These are phyloP conservation scores for Emericellopsis terricola DNA, from an alignment of 495 filamentous ascomycete genomes.

Conservation along the genomic window DNA sequence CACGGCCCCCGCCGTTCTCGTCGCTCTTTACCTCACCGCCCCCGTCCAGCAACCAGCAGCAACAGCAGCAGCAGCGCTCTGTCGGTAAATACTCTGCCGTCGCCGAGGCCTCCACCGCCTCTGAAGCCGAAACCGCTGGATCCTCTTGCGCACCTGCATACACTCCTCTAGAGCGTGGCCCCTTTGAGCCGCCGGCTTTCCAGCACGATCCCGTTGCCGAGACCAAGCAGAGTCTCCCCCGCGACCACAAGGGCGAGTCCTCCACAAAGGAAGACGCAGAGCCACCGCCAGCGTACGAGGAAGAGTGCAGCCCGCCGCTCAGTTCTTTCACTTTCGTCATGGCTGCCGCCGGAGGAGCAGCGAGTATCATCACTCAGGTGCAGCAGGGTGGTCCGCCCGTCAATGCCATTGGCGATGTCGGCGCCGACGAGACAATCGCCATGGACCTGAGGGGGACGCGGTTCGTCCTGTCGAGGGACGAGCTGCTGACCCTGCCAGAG, in stretches of 20 bases:
- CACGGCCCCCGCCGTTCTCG: slow-evolving; percentile 26
- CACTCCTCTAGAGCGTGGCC: slow-evolving; percentile 18
- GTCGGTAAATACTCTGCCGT: slow-evolving; percentile 1
- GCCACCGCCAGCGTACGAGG: slow-evolving; percentile 89
- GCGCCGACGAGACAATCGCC: slow-evolving; percentile 86
- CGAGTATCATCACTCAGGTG: slow-evolving; percentile 98
- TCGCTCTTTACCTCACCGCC: slow-evolving; percentile 27
- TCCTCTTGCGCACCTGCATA: slow-evolving; percentile 42
- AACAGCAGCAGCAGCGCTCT: slow-evolving; percentile 17
- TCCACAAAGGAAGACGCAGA: slow-evolving; percentile 64
- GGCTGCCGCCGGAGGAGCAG: slow-evolving; percentile 88
- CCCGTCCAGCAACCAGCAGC: slow-evolving; percentile 7
- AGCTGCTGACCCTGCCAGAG: slow-evolving; percentile 86
- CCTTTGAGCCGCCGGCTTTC: slow-evolving; percentile 18
- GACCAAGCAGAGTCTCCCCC: slow-evolving; percentile 66
- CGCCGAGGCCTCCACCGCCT: too few relatives aligned
- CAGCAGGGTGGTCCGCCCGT: slow-evolving; percentile 81
- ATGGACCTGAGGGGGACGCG: slow-evolving; percentile 83
- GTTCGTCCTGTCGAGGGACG: slow-evolving; percentile 85
- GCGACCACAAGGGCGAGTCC: slow-evolving; percentile 61
- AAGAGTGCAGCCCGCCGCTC: slow-evolving; percentile 85
- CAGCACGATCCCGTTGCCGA: slow-evolving; percentile 44
- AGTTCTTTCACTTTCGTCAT: slow-evolving; percentile 92
- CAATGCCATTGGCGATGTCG: slow-evolving; percentile 74
- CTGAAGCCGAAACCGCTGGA: slow-evolving; percentile 34